Conservation (phyloP, 2,329 filamentous ascomycete genomes). For the Fusarium sambucinum region DNA sequence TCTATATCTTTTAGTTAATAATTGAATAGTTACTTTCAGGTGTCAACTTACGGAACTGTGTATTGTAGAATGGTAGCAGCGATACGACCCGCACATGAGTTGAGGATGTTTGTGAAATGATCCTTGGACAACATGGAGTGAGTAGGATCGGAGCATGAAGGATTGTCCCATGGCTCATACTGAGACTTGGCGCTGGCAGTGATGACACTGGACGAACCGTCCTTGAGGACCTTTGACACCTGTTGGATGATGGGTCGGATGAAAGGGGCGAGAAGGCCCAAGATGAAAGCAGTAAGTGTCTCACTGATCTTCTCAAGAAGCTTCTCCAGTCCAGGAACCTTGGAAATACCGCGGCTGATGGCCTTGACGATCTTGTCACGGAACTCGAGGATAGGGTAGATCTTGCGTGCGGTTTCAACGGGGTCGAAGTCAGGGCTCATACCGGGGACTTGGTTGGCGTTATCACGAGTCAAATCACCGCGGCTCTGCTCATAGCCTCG, state of each 20-base stretch:
- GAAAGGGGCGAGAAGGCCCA: conserved; percentile 91
- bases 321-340: conserved; percentile 89
- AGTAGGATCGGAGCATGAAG: conserved; percentile 80
- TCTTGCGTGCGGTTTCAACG: conserved; percentile 79
- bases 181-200: conserved; percentile 78
- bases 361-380: conserved; percentile 92
- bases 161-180: conserved; percentile 83
- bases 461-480: conserved; percentile 56
- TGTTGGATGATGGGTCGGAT: conserved; percentile 90
- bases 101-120: conserved; percentile 83
- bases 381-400: conserved; percentile 95
- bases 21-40: neutral
- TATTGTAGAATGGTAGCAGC: conserved; percentile 85
- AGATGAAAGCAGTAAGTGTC: conserved; percentile 89
- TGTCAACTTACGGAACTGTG: conserved; percentile 74
- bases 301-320: conserved; percentile 96
- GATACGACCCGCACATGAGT: conserved; percentile 80
- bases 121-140: conserved; percentile 88
- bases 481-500: conserved; percentile 49
- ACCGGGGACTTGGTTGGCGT: conserved; percentile 74
- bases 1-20: conserved; percentile 51
- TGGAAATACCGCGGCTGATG: conserved; percentile 87
- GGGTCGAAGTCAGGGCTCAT: conserved; percentile 83
- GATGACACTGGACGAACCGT: conserved; percentile 80
- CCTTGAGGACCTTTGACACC: conserved; percentile 85